phyloP scores from a whole-genome alignment of 441 rosid genomes.

The Jatropha multifida region DNA sequence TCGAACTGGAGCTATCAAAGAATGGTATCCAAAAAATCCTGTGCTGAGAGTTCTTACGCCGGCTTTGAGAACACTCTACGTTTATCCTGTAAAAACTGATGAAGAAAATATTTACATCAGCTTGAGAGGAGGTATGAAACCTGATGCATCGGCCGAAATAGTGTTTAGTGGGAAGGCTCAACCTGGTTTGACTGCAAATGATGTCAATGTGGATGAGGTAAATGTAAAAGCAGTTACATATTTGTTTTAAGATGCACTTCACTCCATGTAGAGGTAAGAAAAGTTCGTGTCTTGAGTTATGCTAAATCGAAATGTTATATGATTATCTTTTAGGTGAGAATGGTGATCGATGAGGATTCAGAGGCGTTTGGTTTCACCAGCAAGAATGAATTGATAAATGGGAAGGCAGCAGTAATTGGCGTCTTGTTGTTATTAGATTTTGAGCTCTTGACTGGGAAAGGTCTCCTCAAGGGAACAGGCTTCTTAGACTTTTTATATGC shows the following conservation, averaged over 20 bases:
- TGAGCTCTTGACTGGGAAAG: constrained; percentile 91
- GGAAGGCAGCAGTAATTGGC: constrained; percentile 92
- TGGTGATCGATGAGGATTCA: constrained; percentile 72
- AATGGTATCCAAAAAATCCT: constrained; percentile 91
- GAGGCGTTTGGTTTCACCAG: constrained; percentile 76
- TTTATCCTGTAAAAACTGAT: constrained; percentile 68
- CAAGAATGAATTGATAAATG: constrained; percentile 81
- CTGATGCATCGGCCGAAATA: constrained; percentile 77
- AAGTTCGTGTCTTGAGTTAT: background rate
- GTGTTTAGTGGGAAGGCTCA: constrained; percentile 92
- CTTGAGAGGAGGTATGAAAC: constrained; percentile 42
- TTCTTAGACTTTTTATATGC: constrained; percentile 84
- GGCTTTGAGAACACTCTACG: constrained; percentile 58
- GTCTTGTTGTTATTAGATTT: constrained; percentile 84
- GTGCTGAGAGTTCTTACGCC: constrained; percentile 88
- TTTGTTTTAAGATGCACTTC: background rate
- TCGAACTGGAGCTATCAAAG: constrained; percentile 62
- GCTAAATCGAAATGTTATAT: background rate
- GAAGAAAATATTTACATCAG: constrained; percentile 75
- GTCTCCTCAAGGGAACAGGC: constrained; percentile 88
- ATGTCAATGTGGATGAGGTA: constrained; percentile 89
- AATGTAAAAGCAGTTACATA: background rate
- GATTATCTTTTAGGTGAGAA: constrained; percentile 62
- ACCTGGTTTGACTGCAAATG: constrained; percentile 83
- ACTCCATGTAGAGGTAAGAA: too few species aligned